Base-by-base conservation (phyloP, 169 alveolate species). In the Plasmodium adleri region DNA sequence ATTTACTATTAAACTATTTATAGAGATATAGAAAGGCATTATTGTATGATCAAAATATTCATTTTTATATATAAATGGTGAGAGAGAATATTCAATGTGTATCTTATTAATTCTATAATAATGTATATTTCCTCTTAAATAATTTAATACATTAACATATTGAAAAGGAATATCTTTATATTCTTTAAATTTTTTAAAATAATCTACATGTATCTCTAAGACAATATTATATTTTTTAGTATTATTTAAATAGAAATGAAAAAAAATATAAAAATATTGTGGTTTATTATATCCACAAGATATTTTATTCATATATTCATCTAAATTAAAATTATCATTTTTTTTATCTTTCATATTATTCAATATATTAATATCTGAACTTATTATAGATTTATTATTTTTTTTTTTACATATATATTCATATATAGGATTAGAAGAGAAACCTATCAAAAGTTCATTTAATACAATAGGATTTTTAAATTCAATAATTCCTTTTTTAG, bases 101-200 rank as follows among this genome's bases (percentile, higher is more conserved):
- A 86, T 86, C 70, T 10, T 86, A n/a, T 86, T 86, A 71, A 86
- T 59, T 59, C 92, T 49, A 52, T 71, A 86, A 10, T 86, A 54
- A 12, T 58, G 45, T 4, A 86, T 86, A 50, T 86, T 86, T 9
- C 49, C 67, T 59, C 72, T 71, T 20, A 86, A 45, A 47, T 59
- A 64, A 12, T 59, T 62, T 54, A 86, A 24, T 39, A 86, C 92
- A 28, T 86, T 86, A 5, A 86, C 20, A 49, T 64, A 15, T 8
- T 49, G 39, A 49, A 76, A 47, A 26, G 92, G 72, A 26, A 58
- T 17, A 49, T 59, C 43, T 7, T 24, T 15, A 45, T 15, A 9
- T 7, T 13, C n/a, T 0, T 15, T 22, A 47, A 47, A 22, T 1
- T 8, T 26, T 28, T 54, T 32, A 5, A 86, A 24, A 49, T 58